Base-by-base conservation (phyloP, 495 filamentous ascomycete genomes). In the Neurospora sp. region DNA sequence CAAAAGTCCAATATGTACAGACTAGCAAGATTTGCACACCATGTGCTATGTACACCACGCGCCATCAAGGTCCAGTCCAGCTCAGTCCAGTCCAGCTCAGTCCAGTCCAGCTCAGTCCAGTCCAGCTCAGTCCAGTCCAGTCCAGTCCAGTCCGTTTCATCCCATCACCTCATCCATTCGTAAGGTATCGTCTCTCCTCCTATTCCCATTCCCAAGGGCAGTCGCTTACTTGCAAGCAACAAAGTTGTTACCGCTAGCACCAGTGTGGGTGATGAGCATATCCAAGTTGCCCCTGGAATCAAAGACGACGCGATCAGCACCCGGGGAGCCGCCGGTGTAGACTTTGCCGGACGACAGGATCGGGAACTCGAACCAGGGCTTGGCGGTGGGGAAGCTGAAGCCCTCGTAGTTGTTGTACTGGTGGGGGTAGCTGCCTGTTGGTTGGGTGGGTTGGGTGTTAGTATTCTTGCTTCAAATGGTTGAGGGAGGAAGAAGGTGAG, bases 381-480 rank as follows among this genome's bases (percentile, higher is more conserved):
- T 74, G 11, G 68, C 14, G 53, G 80, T 84, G 41, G 85, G 82
- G 82, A 94, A 93, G 71, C 80, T 81, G 79, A 93, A 92, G 46
- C 88, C 89, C 78, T 94, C 92, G 79, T 89, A 89, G 86, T 93
- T 85, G 78, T 92, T 87, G 84, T 92, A 93, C 69, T 83, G 81
- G 81, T 93, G 91, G 0, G 91, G 91, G 79, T 93, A 93, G 74
- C 80, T 76, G 78, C 86, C 82, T 72, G 71, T 75, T 20, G 39
- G 70, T 59, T 53, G 41, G 41, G 39, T 39, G 39, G 39, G 39
- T 39, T 39, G 12, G 10, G 40, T 71, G 73, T 72, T 10, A 71
- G 61, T 31, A 68, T 20, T 41, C 39, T 16, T 46, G n/a, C 44
- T 65, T 70, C 2, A 53, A 7, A 71, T 14, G 14, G 14, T 42